Conservation (phyloP, 73 alveolate species). For the Durusdinium trenchii region DNA sequence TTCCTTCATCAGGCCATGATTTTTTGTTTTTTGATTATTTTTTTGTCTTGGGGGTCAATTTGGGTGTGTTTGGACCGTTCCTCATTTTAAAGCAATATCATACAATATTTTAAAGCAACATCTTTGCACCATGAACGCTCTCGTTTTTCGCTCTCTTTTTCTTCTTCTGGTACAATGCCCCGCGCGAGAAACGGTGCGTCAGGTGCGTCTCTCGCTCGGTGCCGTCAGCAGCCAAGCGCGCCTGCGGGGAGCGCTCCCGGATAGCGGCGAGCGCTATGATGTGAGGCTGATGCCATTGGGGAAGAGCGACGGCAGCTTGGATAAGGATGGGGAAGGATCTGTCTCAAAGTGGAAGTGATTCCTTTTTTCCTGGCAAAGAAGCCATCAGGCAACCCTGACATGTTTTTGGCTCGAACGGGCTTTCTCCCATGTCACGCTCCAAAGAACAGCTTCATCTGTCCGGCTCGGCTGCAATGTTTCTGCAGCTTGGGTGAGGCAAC, state of each 20-base stretch:
- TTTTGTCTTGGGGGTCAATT: no score
- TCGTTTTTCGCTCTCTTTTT: no score
- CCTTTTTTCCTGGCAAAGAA: not conserved
- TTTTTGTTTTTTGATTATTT: no score
- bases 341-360: not conserved
- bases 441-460: not conserved
- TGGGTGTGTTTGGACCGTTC: no score
- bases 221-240: constrained; percentile 21
- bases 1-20: no score
- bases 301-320: not conserved
- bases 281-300: not conserved
- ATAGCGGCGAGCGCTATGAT: not conserved
- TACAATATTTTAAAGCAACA: no score
- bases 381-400: not conserved
- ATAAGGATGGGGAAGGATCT: not conserved
- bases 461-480: not conserved
- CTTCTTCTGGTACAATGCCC: no score
- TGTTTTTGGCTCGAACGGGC: not conserved
- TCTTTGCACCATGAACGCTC: no score
- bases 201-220: no score
- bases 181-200: no score
- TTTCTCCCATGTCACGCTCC: not conserved
- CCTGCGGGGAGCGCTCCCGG: constrained; percentile 10
- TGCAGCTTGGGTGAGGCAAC: not conserved
- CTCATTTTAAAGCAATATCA: no score